These are phyloP conservation scores for Hymenoscyphus salicellus DNA, from an alignment of 2,329 filamentous ascomycete genomes.

Conservation along the genomic window DNA sequence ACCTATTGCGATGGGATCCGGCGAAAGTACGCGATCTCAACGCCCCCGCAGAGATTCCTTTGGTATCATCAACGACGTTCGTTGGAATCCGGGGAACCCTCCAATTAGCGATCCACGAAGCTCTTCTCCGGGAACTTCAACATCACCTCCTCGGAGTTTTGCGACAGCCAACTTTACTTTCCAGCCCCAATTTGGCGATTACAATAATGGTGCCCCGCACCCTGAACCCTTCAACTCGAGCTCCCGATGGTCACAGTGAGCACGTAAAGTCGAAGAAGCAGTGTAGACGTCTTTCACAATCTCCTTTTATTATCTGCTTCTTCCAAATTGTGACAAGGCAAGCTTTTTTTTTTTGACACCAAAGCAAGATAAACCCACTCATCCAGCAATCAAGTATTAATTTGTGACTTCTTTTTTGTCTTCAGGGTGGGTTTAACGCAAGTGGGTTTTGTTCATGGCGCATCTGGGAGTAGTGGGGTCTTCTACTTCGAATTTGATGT, in stretches of 20 bases:
- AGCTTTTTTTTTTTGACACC: background rate
- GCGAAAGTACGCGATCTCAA: constrained; percentile 3
- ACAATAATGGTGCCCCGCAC: background rate
- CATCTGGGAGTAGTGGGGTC: background rate
- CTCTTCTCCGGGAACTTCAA: background rate
- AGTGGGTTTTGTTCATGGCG: background rate
- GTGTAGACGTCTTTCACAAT: background rate
- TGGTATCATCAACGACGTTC: background rate
- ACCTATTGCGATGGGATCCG: constrained; percentile 17
- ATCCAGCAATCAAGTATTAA: background rate
- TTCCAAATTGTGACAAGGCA: background rate
- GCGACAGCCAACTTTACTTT: background rate
- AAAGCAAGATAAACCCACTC: background rate
- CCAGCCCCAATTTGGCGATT: background rate
- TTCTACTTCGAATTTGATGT: background rate
- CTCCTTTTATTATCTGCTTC: background rate
- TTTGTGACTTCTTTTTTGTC: background rate
- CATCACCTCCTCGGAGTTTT: background rate
- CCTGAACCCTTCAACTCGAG: background rate
- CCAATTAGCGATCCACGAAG: background rate
- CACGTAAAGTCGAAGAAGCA: background rate
- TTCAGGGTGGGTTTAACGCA: background rate
- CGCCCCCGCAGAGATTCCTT: background rate
- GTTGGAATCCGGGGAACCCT: background rate
- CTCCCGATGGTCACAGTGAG: background rate